A percentile compares a stretch with the other conserved stretches of the same genome.
These are phyloP conservation scores for Aphanomyces cochlioides DNA, from an alignment of 352 stramenopile genomes.

Conservation along the genomic window DNA sequence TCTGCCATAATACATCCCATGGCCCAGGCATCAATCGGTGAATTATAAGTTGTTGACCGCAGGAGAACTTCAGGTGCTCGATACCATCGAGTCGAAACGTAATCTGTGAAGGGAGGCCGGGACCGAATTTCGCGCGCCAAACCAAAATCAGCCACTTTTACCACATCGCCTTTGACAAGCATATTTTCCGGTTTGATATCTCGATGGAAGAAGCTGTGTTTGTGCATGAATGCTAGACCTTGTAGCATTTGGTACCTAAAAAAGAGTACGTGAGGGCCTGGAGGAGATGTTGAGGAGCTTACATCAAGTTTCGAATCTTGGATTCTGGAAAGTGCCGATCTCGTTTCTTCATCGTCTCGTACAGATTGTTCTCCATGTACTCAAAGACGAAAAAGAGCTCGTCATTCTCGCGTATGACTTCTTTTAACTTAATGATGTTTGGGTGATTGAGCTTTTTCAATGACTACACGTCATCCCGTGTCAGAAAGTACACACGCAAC, in stretches of 20 bases:
- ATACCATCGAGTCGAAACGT: constrained; percentile 99
- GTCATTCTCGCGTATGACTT: constrained; percentile 97
- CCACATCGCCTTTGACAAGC: constrained; percentile 91
- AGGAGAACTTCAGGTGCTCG: constrained; percentile 96
- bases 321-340: constrained; percentile 88
- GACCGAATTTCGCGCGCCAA: constrained; percentile 92
- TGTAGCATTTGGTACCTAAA: constrained; percentile 93
- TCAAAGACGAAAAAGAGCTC: constrained; percentile 99
- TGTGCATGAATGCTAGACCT: constrained; percentile 97
- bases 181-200: constrained; percentile 99
- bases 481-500: constrained; percentile 14
- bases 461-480: constrained; percentile 43
- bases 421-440: constrained; percentile 98
- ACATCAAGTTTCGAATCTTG: constrained; percentile 96
- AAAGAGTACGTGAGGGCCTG: not conserved
- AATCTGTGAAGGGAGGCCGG: constrained; percentile 93
- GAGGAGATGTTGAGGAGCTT: constrained; percentile 16
- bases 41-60: constrained; percentile 93
- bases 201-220: constrained; percentile 97
- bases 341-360: constrained; percentile 95
- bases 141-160: constrained; percentile 99
- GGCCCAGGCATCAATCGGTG: constrained; percentile 96
- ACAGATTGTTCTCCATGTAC: constrained; percentile 98
- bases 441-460: constrained; percentile 95
- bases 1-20: constrained; percentile 98